These are phyloP conservation scores for Parietaria judaica DNA, from an alignment of 306 rosid species.

Conservation along the genomic window DNA sequence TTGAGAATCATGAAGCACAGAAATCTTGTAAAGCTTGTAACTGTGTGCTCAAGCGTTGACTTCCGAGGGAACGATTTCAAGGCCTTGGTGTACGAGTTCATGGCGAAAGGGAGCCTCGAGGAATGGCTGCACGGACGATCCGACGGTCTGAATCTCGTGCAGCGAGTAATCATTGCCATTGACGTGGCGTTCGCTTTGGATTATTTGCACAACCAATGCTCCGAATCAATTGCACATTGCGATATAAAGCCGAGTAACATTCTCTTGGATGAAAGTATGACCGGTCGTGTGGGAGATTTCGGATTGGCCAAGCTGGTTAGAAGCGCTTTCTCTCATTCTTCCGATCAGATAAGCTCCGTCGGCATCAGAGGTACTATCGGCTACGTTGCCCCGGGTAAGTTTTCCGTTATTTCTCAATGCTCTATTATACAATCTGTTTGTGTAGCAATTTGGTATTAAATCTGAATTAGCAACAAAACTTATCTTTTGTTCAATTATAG, in stretches of 20 bases:
- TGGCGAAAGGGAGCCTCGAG: conserved; percentile 5
- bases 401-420: neutral
- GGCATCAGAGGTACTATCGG: conserved; percentile 7
- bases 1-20: conserved; percentile 9
- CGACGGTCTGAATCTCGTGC: conserved; percentile 8
- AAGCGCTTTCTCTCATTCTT: neutral
- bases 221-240: conserved; percentile 26
- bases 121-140: neutral
- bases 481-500: too few relatives aligned
- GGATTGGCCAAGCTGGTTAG: conserved; percentile 33
- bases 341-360: neutral
- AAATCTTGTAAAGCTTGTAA: conserved; percentile 19
- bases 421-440: too few relatives aligned
- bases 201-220: conserved; percentile 33
- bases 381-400: conserved; percentile 9
- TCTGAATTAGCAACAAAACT: too few relatives aligned
- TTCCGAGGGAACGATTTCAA: conserved; percentile 11
- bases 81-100: conserved; percentile 10
- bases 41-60: conserved; percentile 18
- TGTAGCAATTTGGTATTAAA: too few relatives aligned
- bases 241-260: conserved; percentile 20
- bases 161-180: conserved; percentile 25
- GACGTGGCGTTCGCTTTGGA: conserved; percentile 35
- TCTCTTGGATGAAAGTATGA: conserved; percentile 26
- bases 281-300: conserved; percentile 36